Conservation (phyloP, 2,329 filamentous ascomycete genomes). For the Fusarium austroafricanum region DNA sequence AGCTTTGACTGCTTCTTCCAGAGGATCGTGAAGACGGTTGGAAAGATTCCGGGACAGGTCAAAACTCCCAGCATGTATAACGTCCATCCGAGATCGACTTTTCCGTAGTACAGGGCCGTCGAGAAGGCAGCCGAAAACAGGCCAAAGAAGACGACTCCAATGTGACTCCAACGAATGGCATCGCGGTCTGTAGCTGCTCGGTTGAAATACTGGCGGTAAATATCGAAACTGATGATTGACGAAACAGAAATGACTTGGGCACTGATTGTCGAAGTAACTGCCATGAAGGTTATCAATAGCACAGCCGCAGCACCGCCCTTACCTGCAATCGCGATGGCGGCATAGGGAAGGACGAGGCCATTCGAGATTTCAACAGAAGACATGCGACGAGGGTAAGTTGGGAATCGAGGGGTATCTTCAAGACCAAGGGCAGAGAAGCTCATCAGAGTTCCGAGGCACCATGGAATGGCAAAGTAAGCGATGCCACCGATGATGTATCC, state of each 20-base stretch:
- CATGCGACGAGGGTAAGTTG: slow-evolving; percentile 68
- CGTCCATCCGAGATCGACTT: slow-evolving; percentile 65
- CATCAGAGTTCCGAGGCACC: slow-evolving; percentile 64
- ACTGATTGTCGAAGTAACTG: slow-evolving; percentile 70
- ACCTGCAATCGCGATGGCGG: slow-evolving; percentile 75
- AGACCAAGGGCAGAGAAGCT: slow-evolving; percentile 60
- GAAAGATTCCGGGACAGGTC: slow-evolving; percentile 65
- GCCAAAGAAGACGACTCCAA: slow-evolving; percentile 64
- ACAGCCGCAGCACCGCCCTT: slow-evolving; percentile 77
- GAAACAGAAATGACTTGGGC: slow-evolving; percentile 65
- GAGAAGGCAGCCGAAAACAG: slow-evolving; percentile 63
- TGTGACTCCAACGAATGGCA: slow-evolving; percentile 63
- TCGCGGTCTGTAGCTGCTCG: slow-evolving; percentile 58
- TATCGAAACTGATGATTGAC: slow-evolving; percentile 65
- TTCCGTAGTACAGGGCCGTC: slow-evolving; percentile 64
- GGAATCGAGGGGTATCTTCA: slow-evolving; percentile 61
- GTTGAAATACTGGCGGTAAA: slow-evolving; percentile 64
- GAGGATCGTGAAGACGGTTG: slow-evolving; percentile 64
- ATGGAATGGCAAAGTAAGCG: slow-evolving; percentile 66
- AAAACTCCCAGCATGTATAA: slow-evolving; percentile 66
- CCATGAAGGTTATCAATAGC: slow-evolving; percentile 79
- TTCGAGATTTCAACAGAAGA: slow-evolving; percentile 70
- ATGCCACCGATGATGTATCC: slow-evolving; percentile 66
- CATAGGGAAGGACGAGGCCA: slow-evolving; percentile 76
- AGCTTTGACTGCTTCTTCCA: slow-evolving; percentile 62